Base-by-base conservation (phyloP, 2,329 filamentous ascomycete genomes). In the Sporothrix curviconia region DNA sequence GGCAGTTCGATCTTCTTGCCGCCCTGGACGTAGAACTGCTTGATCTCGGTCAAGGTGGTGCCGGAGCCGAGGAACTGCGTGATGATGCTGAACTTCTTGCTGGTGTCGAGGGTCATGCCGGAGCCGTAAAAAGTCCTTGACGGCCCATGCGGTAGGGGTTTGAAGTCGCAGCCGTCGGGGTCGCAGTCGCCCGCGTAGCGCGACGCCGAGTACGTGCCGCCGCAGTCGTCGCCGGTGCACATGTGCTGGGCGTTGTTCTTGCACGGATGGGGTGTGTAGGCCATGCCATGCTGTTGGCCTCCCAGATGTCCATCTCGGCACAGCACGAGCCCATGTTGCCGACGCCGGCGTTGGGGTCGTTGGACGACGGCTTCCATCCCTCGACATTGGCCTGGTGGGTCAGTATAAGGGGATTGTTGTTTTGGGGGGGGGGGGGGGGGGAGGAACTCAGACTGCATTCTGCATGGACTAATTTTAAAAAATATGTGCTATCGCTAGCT, bases 91-190 rank as follows among this genome's bases (percentile, higher is more conserved):
- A 86, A 75, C 58, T 77, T 76, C 63, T 74, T 74, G 52, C 66
- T 76, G 46, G 81, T 84, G 67, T 85, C 78, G 59, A 87, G 73
- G 12, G 72, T 82, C 68, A 72, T 74, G 61, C 77, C 79, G 12
- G 54, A 28, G 8, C 63, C 63, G 55, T 80, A 86, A 73, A 86
- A 87, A n/a, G 67, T 73, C 70, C 28, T 71, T 72, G 68, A 80
- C 78, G 47, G n/a, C 82, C 83, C 72, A 82, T 76, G 64, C 82
- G 81, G 78, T 79, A 86, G 17, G 78, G 71, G 75, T 85, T 85
- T n/a, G 75, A 81, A 85, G 66, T 85, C 83, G 65, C 84, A 87
- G 24, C 84, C 84, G 63, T 82, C 79, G 58, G 79, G 78, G 68
- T 86, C 84, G 71, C 84, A 87, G 50, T 78, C 70, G 58, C 82